Evolutionary conservation across 2,329 filamentous ascomycete species (phyloP).

Genomic region (Colletotrichum sp.): DNA sequence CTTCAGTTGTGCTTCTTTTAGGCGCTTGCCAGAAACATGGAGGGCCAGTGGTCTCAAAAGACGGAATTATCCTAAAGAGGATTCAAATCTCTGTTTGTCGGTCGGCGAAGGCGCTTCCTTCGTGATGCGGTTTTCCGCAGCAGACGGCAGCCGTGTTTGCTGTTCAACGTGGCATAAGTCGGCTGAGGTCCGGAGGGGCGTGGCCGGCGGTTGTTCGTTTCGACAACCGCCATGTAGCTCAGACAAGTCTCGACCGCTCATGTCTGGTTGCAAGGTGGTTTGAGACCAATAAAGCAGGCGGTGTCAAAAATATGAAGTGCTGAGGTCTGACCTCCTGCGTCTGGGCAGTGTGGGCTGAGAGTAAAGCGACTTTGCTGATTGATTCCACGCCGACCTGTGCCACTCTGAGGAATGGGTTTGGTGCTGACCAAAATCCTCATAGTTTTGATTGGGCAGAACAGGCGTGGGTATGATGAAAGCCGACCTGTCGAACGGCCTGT

Average conservation of each 20-base stretch:
- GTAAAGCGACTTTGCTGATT: background rate
- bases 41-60: background rate
- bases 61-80: background rate
- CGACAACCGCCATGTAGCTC: background rate
- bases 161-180: background rate
- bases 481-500: background rate
- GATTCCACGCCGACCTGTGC: background rate
- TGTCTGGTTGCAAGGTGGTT: background rate
- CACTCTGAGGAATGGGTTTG: background rate
- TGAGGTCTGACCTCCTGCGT: background rate
- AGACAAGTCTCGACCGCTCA: background rate
- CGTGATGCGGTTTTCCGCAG: background rate
- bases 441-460: background rate
- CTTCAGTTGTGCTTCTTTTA: background rate
- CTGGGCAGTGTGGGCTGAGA: background rate
- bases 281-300: background rate
- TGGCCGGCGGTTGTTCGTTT: background rate
- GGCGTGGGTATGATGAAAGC: background rate
- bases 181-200: background rate
- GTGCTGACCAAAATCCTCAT: background rate
- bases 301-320: background rate
- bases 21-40: background rate
- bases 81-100: background rate
- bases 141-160: background rate
- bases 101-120: background rate